Evolutionary conservation across 305 asterid species (phyloP), one percentile per base, ranked within the genome.

Genomic region (Coffea humblotiana): DNA sequence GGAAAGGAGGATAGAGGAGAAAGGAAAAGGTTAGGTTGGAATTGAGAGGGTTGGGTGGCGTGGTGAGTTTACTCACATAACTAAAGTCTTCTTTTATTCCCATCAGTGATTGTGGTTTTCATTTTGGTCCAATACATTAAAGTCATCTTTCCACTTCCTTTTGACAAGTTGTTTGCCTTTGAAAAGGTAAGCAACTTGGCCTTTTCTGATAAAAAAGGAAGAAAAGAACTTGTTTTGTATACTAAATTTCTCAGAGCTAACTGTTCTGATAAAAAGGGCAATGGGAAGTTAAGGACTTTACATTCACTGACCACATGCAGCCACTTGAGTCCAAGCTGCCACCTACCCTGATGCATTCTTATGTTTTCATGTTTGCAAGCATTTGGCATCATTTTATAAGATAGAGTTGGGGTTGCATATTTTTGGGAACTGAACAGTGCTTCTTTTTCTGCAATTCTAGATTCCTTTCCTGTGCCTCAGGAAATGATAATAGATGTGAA

Each of bases 121-220:
- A 14, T 61, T 71, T 29, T 25, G 75, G 15, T 12, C 45, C 23
- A 27, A 47, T 75, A 74, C 72, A 77, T 77, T 78, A 51, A 63
- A 76, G 72, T 65, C 25, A 32, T 64, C 48, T 27, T 71, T 78
- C 80, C 80, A 29, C 73, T 68, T 54, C 76, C 77, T 71, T 78
- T 83, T 45, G 68, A 45, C 27, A 60, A 72, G 61, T 77, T 58
- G 75, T 77, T 29, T 65, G 81, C 52, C 79, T 75, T 71, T 70
- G 81, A 25, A 81, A 84, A 78, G 66, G 87, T 64, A 74, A 74
- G 78, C 49, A 56, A 70, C 29, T 75, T 74, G 64, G 75, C 77
- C 58, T 56, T 76, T 76, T 76, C 60, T 47, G 25, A n/a, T 3
- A 37, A 14, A 19, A 2, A 15, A 32, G 21, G 19, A 23, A 23